A percentile compares a stretch with the other conserved stretches of the same genome.
These are phyloP conservation scores for Xylaria intraflava DNA, from an alignment of 495 filamentous ascomycete species.

Conservation along the genomic window DNA sequence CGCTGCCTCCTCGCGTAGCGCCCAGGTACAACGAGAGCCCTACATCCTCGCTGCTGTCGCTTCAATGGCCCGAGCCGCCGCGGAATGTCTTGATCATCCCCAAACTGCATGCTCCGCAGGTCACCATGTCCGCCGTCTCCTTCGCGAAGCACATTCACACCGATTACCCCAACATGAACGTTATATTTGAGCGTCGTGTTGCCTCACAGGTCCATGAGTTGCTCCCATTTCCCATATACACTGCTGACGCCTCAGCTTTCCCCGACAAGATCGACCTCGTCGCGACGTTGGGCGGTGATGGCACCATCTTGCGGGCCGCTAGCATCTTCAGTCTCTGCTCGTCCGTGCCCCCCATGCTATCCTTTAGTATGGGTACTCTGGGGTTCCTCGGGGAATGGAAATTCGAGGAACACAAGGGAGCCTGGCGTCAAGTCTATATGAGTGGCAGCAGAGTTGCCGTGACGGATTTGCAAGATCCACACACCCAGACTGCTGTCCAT, in stretches of 20 bases:
- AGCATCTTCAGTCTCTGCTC: constrained; percentile 80
- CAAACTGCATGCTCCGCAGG: constrained; percentile 66
- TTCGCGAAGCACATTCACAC: constrained; percentile 74
- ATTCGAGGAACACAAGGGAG: constrained; percentile 81
- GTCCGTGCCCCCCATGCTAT: constrained; percentile 83
- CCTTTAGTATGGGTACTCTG: constrained; percentile 93
- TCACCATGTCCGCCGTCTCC: constrained; percentile 65
- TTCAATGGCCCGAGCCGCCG: constrained; percentile 84
- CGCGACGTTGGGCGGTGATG: constrained; percentile 87
- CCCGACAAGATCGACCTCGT: constrained; percentile 73
- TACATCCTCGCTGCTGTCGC: constrained; percentile 59
- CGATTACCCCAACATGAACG: constrained; percentile 71
- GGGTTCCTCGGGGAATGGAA: constrained; percentile 97
- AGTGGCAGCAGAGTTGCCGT: constrained; percentile 61
- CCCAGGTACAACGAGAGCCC: constrained; percentile 44
- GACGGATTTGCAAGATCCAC: constrained; percentile 37
- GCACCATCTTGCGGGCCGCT: constrained; percentile 86
- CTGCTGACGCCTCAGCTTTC: constrained; percentile 40
- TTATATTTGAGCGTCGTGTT: constrained; percentile 75
- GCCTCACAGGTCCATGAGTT: constrained; percentile 66
- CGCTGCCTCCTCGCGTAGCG: constrained; percentile 48
- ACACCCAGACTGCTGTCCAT: constrained; percentile 33
- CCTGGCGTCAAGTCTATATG: constrained; percentile 91
- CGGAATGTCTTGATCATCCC: constrained; percentile 86
- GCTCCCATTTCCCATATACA: constrained; percentile 74